Conservation (phyloP, 2,329 filamentous ascomycete species). For the Metarhizium rileyi region DNA sequence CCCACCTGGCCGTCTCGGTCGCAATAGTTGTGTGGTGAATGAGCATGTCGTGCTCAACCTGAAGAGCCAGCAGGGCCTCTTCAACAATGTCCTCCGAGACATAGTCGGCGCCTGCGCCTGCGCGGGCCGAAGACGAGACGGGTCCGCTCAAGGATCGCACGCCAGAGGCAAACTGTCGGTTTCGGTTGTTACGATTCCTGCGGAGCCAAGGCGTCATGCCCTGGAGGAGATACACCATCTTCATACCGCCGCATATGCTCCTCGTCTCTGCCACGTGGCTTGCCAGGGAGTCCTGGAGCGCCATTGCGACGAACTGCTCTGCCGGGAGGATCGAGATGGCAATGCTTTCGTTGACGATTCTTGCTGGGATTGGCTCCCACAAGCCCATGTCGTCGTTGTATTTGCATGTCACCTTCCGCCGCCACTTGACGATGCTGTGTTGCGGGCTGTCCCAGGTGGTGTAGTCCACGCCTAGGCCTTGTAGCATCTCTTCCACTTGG, state of each 20-base stretch:
- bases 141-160: slow-evolving; percentile 40
- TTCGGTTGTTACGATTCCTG: slow-evolving; percentile 57
- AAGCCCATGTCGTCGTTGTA: slow-evolving; percentile 52
- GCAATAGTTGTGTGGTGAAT: slow-evolving; percentile 58
- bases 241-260: slow-evolving; percentile 39
- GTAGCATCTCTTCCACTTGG: slow-evolving; percentile 41
- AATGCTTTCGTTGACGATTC: slow-evolving; percentile 47
- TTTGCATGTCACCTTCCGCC: slow-evolving; percentile 52
- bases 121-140: slow-evolving; percentile 22
- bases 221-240: slow-evolving; percentile 62
- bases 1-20: slow-evolving; percentile 62
- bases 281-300: slow-evolving; percentile 42
- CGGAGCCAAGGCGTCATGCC: slow-evolving; percentile 56
- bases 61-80: slow-evolving; percentile 59
- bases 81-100: slow-evolving; percentile 61
- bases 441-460: slow-evolving; percentile 34
- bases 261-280: slow-evolving; percentile 48
- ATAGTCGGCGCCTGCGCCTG: slow-evolving; percentile 27
- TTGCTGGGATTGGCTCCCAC: slow-evolving; percentile 53
- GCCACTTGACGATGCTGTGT: slow-evolving; percentile 54
- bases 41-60: slow-evolving; percentile 55
- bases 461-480: slow-evolving; percentile 38
- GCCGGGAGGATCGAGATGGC: slow-evolving; percentile 53
- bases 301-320: slow-evolving; percentile 55
- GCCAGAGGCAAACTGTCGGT: slow-evolving; percentile 56